These are phyloP conservation scores for Nigrograna mackinnonii DNA, from an alignment of 2,329 filamentous ascomycete species.

Conservation along the genomic window DNA sequence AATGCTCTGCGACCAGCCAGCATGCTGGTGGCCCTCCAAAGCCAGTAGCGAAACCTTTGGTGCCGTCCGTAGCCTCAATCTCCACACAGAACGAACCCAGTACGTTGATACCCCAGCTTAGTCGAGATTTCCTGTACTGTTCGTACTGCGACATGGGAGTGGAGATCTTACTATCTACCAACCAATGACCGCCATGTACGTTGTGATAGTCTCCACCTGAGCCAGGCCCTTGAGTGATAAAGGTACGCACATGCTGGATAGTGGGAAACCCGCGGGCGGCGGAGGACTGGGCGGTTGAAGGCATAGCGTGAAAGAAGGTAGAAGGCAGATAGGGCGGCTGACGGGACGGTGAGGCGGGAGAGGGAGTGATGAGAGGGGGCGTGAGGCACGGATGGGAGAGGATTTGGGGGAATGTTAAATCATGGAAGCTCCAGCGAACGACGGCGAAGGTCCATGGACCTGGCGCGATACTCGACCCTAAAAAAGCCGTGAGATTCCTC, in stretches of 20 bases:
- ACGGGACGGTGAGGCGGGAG: constrained; percentile 4
- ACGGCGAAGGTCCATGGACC: constrained; percentile 12
- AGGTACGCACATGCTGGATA: constrained; percentile 76
- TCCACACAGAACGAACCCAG: constrained; percentile 90
- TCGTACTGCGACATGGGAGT: constrained; percentile 92
- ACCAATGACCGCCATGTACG: constrained; percentile 74
- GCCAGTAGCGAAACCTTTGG: constrained; percentile 91
- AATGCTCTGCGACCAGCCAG: constrained; percentile 93
- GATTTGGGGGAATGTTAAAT: constrained; percentile 23
- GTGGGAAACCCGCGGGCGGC: constrained; percentile 65
- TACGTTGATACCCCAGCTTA: constrained; percentile 95
- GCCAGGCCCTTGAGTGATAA: constrained; percentile 67
- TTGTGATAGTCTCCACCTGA: constrained; percentile 88
- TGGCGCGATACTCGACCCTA: constrained; percentile 15
- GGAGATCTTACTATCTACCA: constrained; percentile 89
- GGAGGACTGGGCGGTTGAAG: constrained; percentile 21
- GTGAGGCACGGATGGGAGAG: constrained; percentile 11
- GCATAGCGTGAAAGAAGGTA: constrained; percentile 23
- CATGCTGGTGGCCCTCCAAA: constrained; percentile 93
- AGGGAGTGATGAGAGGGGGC: constrained; percentile 20
- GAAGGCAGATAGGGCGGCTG: constrained; percentile 4
- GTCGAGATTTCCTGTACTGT: constrained; percentile 82
- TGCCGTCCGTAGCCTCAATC: constrained; percentile 85
- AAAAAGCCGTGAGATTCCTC: constrained; percentile 9
- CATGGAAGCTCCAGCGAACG: constrained; percentile 14